A percentile compares a stretch with the other conserved stretches of the same genome.
Evolutionary conservation across 1,139 yeast species (phyloP).

Genomic region (Suhomyces kunorum): DNA sequence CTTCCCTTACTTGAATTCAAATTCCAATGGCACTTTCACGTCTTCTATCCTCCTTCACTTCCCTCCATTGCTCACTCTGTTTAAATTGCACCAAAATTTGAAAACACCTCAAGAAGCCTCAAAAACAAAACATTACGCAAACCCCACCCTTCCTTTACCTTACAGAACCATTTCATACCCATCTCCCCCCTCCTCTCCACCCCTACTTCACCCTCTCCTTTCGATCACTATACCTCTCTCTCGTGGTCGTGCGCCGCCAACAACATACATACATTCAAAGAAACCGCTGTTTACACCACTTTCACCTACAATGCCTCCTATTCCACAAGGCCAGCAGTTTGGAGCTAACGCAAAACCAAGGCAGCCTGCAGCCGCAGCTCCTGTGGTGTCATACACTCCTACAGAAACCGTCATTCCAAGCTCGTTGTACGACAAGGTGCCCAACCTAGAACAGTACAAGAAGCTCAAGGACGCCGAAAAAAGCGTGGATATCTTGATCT

Average conservation of each 20-base stretch:
- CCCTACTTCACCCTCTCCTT: not conserved
- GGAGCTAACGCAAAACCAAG: slow-evolving; percentile 28
- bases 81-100: too few species aligned
- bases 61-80: too few species aligned
- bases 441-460: slow-evolving; percentile 73
- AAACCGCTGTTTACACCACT: slow-evolving; percentile 3
- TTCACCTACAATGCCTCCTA: slow-evolving; percentile 10
- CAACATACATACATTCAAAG: not conserved
- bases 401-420: slow-evolving; percentile 71
- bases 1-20: too few species aligned
- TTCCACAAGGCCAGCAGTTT: slow-evolving; percentile 12
- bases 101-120: too few species aligned
- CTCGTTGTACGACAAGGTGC: slow-evolving; percentile 60
- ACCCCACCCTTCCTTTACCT: not conserved
- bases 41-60: too few species aligned
- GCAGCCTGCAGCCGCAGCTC: slow-evolving; percentile 40
- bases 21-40: too few species aligned
- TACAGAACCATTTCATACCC: too few species aligned
- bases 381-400: slow-evolving; percentile 56
- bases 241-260: slow-evolving; percentile 2
- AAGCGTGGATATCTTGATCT: slow-evolving; percentile 73
- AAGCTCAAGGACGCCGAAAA: slow-evolving; percentile 76
- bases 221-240: not conserved
- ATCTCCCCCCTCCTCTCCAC: not conserved
- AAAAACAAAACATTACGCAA: too few species aligned